Base-by-base conservation (phyloP, 176 grass and related monocot genomes). In the Tuctoria greenei region DNA sequence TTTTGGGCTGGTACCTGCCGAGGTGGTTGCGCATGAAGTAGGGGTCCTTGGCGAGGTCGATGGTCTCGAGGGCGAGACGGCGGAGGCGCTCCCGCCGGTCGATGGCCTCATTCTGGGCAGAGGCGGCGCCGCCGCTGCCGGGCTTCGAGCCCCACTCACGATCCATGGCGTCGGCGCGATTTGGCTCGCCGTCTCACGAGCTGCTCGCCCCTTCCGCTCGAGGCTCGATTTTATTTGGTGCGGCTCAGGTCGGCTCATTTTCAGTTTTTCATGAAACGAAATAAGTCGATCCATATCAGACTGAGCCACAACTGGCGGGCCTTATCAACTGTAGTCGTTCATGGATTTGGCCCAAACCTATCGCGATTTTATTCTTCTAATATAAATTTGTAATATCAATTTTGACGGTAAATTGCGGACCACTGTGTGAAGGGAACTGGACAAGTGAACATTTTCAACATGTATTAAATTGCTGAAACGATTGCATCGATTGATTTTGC, bases 21-120 rank as follows among this genome's bases (percentile, higher is more conserved):
- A 99, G 89, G 80, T 99, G 95, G 61, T 99, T 99, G 41, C 95
- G 95, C 95, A 99, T 99, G 82, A 99, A 99, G 72, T 99, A 99
- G 45, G 95, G 95, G 66, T 99, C 95, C 87, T 99, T 95, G 60
- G 91, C 95, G 50, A 99, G 95, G 87, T 92, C 95, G 64, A 99
- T 99, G 35, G 95, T 99, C 85, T 99, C 95, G 38, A 99, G 89
- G 39, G 95, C 91, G 44, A 99, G 87, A 28, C 95, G 89, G 34
- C 95, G 91, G 79, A 95, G 91, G 47, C 91, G 83, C 80, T 99
- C 95, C 75, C 95, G 87, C 43, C 95, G 91, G 87, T 99, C 95
- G 60, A 94, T 95, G 57, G 91, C 95, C 87, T 99, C 95, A 45
- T 99, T 99, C 85, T 99, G 89, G 27, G 89, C 84, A 73, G 89